phyloP scores from a whole-genome alignment of 1,284 basidiomycete genomes.

The Cutaneotrichosporon daszewskae region DNA sequence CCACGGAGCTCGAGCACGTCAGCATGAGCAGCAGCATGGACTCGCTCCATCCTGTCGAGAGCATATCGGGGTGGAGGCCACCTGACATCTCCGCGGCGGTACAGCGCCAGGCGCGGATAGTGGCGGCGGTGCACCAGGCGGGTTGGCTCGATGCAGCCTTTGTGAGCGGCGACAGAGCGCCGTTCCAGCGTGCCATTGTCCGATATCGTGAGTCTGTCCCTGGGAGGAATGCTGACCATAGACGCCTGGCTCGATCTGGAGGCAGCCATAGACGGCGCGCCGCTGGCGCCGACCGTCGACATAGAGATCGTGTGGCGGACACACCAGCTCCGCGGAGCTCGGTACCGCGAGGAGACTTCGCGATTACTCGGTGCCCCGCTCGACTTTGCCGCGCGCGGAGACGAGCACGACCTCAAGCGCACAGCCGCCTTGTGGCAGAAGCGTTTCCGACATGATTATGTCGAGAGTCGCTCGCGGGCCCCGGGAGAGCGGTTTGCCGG shows the following conservation, averaged over 20 bases:
- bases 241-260: conserved; percentile 40
- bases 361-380: conserved; percentile 21
- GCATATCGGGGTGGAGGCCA: conserved; percentile 21
- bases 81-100: conserved; percentile 28
- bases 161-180: conserved; percentile 11
- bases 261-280: conserved; percentile 13
- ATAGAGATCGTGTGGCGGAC: conserved; percentile 47
- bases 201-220: conserved; percentile 37
- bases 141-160: conserved; percentile 25
- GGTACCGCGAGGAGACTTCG: conserved; percentile 27
- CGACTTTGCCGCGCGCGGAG: conserved; percentile 12
- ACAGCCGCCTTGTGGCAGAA: conserved; percentile 25
- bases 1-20: conserved; percentile 6
- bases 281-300: conserved; percentile 29
- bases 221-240: conserved; percentile 8
- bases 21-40: background rate
- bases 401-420: conserved; percentile 19
- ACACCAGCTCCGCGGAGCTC: conserved; percentile 34
- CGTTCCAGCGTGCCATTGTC: conserved; percentile 30
- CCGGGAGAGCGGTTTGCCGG: no score
- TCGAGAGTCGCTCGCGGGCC: no score
- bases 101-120: conserved; percentile 30
- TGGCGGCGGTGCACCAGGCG: conserved; percentile 22
- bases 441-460: conserved; percentile 21
- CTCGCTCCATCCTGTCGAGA: conserved; percentile 1